Base-by-base conservation (phyloP, 768 basidiomycete species). In the Lactifluus volemus region DNA sequence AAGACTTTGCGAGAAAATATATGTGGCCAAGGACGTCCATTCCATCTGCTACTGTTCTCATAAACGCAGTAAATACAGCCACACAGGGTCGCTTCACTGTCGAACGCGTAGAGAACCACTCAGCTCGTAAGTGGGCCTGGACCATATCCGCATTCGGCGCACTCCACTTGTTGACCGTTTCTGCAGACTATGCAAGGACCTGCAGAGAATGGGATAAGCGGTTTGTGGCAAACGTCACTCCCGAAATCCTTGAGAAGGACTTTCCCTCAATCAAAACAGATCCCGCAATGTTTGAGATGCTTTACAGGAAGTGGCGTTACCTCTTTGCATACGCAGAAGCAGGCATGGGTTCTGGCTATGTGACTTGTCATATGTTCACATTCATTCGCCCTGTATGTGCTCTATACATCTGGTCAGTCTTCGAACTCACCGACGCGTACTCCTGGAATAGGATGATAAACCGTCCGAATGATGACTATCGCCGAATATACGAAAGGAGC, bases 21-120 rank as follows among this genome's bases (percentile, higher is more conserved):
- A 91, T 91, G 85, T 91, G 88, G 88, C 88, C 88, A 15, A 90
- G 89, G 69, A 88, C 88, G 1, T 93, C 89, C 74, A 77, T 95
- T 29, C 92, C 93, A 2, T 91, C 88, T 61, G 87, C 92, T 21
- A 89, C 89, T 0, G 83, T 84, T n/a, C 78, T 93, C 54, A 82
- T 91, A 59, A 81, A 84, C 55, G 84, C 85, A 41, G 85, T 90
- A 9, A 81, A 87, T 52, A 73, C 79, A 1, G 85, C 82, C 25
- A 84, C 90, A 21, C 79, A 85, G 63, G 84, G 85, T 39, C 80
- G 85, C 53, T 88, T 96, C 73, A 87, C 89, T 17, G 78, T 96
- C 8, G 89, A 95, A 64, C 80, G 81, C 32, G 87, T 96, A 38
- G 88, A 89, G 69, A 95, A 94, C 70, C 88, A 91, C 65, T 84